These are phyloP conservation scores for Saururus chinensis DNA, from an alignment of 164 flowering plant genomes.

Conservation along the genomic window DNA sequence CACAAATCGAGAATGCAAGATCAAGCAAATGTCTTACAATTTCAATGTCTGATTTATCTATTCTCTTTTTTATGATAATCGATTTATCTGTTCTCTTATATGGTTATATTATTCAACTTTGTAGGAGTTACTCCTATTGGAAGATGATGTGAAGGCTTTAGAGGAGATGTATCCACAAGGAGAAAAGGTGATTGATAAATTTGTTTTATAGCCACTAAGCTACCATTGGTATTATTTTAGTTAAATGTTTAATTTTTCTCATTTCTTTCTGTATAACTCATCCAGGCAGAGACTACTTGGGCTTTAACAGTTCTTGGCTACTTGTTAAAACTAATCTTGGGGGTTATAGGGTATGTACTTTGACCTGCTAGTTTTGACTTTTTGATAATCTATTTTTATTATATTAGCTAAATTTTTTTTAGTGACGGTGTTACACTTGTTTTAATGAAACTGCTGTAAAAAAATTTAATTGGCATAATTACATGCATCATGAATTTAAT, in stretches of 20 bases:
- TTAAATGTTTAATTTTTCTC: neutral
- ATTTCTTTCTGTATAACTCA: conserved; percentile 4
- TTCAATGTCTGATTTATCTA: too few species aligned
- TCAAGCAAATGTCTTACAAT: too few species aligned
- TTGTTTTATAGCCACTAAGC: neutral
- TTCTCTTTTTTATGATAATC: too few species aligned
- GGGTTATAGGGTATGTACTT: conserved; percentile 64
- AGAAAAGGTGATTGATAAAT: conserved; percentile 52
- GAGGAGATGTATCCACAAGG: conserved; percentile 99
- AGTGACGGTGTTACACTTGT: neutral
- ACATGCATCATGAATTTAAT: too few species aligned
- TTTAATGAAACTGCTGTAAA: too few species aligned
- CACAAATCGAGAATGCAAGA: too few species aligned
- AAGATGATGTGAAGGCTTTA: conserved; percentile 88
- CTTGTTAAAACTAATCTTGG: conserved; percentile 78
- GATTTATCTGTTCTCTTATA: neutral
- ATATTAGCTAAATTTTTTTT: too few species aligned
- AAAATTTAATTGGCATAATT: too few species aligned
- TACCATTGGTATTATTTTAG: neutral
- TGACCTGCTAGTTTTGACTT: neutral
- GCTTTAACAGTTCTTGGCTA: conserved; percentile 96
- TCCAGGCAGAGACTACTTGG: conserved; percentile 95
- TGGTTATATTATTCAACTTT: neutral
- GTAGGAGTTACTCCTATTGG: conserved; percentile 88
- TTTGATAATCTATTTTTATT: too few species aligned